A percentile compares a stretch with the other conserved stretches of the same genome.
Evolutionary conservation across 23 red algal species (phyloP).

Genomic region (Pyropia yezoensis): DNA sequence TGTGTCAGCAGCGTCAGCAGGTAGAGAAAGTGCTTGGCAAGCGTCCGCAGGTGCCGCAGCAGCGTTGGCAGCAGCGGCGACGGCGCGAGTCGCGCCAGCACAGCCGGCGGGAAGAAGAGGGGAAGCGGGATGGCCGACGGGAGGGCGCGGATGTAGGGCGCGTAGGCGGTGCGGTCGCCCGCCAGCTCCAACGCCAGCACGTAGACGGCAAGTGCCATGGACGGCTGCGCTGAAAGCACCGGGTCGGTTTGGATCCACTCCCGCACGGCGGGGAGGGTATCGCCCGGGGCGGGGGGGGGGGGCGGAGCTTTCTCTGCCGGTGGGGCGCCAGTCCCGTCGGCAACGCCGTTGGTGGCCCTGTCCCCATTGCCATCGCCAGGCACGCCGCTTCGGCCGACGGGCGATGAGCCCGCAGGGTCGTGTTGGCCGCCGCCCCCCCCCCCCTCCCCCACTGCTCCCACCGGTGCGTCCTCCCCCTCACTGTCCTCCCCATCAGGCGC

Average conservation of each 20-base stretch:
- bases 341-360: background rate
- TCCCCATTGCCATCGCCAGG: background rate
- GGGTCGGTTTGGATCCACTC: slow-evolving; percentile 18
- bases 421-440: background rate
- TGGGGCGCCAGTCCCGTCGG: background rate
- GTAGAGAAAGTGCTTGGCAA: slow-evolving; percentile 39
- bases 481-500: background rate
- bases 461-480: background rate
- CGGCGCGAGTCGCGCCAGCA: slow-evolving; percentile 12
- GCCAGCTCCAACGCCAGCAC: slow-evolving; percentile 18
- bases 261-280: slow-evolving; percentile 7
- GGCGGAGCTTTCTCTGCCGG: slow-evolving; percentile 5
- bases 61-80: slow-evolving; percentile 14
- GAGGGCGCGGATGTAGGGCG: slow-evolving; percentile 44
- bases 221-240: slow-evolving; percentile 20
- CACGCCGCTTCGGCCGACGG: no score
- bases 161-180: slow-evolving; percentile 6
- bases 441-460: background rate
- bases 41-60: slow-evolving; percentile 22
- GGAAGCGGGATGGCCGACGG: slow-evolving; percentile 37
- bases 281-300: slow-evolving; percentile 1
- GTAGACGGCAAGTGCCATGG: slow-evolving; percentile 29
- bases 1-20: slow-evolving; percentile 11
- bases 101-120: slow-evolving; percentile 17
- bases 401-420: no score